Evolutionary conservation across 345 rosid species (phyloP), one percentile per base, ranked within the genome.

Genomic region (Combretum micranthum): DNA sequence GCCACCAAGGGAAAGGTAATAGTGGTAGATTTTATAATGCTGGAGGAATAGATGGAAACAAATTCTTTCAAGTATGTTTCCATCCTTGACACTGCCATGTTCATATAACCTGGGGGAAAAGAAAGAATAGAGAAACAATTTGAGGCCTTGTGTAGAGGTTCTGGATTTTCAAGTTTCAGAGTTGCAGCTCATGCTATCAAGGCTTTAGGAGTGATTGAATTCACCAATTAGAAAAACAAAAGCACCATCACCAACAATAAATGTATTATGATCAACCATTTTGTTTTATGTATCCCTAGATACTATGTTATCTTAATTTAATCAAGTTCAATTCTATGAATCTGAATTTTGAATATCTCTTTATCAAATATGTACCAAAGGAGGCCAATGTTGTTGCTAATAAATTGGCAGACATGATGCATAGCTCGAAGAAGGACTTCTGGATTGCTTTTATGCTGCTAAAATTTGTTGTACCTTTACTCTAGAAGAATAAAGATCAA

Each of bases 1-100:
- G 15, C 88, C 85, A 0, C 53, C 23, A 12, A 80, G 1, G 83
- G 81, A 39, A 83, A 77, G 45, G 85, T 80, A 37, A 73, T 80
- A 3, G 70, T 80, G 2, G 64, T 71, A 1, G 81, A 78, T 13
- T 64, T 65, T 50, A 64, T 75, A 4, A 60, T 75, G 52, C 77
- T 77, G 0, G 73, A 44, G 43, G 65, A 54, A 3, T 82, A 74
- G 0, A 78, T 72, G 18, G 19, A 46, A 1, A 64, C 74, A 50
- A 60, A 50, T 1, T 32, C 72, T 5, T 54, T 72, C 1, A n/a
- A n/a, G n/a, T n/a, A 59, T 13, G 67, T 57, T 0, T 20, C 65
- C 1, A 54, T 61, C 9, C 81, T 78, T 55, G 44, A 51, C n/a
- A 61, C 75, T 32, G 66, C 72, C 74, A 42, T 81, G 75, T 68